Evolutionary conservation across 805 yeast genomes (phyloP), one percentile per base, ranked within the genome.

Genomic region (Spathaspora sp.): DNA sequence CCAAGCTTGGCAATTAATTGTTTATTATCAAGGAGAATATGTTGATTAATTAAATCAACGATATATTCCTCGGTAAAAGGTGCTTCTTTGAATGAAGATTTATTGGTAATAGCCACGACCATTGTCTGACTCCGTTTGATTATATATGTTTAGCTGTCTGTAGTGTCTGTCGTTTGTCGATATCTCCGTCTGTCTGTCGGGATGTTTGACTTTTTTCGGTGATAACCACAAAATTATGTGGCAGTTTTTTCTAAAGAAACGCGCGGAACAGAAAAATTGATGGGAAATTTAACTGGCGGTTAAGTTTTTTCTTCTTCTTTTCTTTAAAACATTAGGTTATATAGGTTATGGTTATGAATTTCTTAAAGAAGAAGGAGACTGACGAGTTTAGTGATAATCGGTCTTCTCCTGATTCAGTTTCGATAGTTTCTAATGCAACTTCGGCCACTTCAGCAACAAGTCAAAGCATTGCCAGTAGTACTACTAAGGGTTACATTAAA

Each of bases 1-100:
- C 81, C 62, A 3, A 80, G 48, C 1, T 19, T 35, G 6, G 63
- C 55, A 16, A 72, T 69, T 43, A 75, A 57, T 18, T 56, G 60
- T 20, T 68, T 62, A 19, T 60, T 42, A 12, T 39, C 1, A 2
- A 35, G 20, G 44, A n/a, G 2, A 20, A 20, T 18, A 31, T 45
- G 26, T 14, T 28, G 11, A 11, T 12, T 17, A 7, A 64, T 48
- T 7, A 63, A 29, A 2, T 50, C 47, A 18, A 44, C 46, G 16
- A 63, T 39, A 32, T 55, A 57, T 6, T 57, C 57, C 26, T 48
- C 53, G 7, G 56, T 56, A 10, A 66, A 45, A 5, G 70, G 70
- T 0, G 64, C 44, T 46, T 52, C 52, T 16, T 31, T 38, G 18
- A 32, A 42, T 5, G 39, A 16, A 12, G 52, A 49, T 42, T 11